These are phyloP conservation scores for Malus asiatica DNA, from an alignment of 306 rosid species.

Conservation along the genomic window DNA sequence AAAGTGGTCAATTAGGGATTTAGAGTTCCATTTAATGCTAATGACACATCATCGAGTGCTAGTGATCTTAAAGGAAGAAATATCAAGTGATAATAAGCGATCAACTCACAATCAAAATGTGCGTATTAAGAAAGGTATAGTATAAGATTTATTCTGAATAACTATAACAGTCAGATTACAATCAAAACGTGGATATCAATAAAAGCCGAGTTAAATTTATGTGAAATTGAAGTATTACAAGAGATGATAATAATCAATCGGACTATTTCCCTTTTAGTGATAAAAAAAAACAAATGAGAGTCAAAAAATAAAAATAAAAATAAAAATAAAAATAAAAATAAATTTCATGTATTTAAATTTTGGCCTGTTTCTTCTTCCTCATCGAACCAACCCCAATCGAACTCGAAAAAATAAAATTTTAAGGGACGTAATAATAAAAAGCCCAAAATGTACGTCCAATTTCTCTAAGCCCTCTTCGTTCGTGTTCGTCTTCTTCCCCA, in stretches of 20 bases:
- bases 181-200: too few species aligned
- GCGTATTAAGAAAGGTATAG: fast-evolving
- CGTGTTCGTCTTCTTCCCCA: slow-evolving; percentile 51
- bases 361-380: neutral
- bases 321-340: neutral
- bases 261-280: neutral
- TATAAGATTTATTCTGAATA: fast-evolving
- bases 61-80: too few species aligned
- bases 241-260: neutral
- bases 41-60: too few species aligned
- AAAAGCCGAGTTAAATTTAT: too few species aligned
- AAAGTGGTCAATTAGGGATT: too few species aligned
- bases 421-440: slow-evolving; percentile 22
- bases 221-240: too few species aligned
- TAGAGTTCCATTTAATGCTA: too few species aligned
- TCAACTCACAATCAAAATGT: too few species aligned
- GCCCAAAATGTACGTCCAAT: slow-evolving; percentile 73
- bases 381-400: neutral
- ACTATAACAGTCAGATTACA: too few species aligned
- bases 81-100: too few species aligned
- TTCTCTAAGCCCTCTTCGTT: slow-evolving; percentile 49
- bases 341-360: neutral
- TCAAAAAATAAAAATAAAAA: too few species aligned
- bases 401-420: neutral
- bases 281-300: neutral